phyloP scores from a whole-genome alignment of 352 stramenopile species.

The Achlya hypogyna region DNA sequence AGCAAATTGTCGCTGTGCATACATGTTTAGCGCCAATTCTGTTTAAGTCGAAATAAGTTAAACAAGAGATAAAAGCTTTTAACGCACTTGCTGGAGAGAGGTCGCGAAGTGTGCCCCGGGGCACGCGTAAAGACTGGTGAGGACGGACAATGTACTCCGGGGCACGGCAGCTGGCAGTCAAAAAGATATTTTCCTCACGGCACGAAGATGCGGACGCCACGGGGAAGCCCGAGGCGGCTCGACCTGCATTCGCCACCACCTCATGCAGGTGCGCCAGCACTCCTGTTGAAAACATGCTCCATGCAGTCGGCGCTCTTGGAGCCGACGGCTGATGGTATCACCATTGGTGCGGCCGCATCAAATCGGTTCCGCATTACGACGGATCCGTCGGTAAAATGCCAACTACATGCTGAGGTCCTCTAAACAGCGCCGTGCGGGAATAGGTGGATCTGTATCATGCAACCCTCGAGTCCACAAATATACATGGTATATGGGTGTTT shows the following conservation, averaged over 20 bases:
- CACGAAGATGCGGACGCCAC: not conserved
- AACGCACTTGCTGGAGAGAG: too few relatives aligned
- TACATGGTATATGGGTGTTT: slow-evolving; percentile 57
- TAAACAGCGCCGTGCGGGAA: too few relatives aligned
- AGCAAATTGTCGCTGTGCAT: too few relatives aligned
- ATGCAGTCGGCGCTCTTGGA: slow-evolving; percentile 11
- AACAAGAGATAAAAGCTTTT: too few relatives aligned
- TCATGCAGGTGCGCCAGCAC: not conserved
- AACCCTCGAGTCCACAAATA: slow-evolving; percentile 39
- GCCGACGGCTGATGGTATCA: not conserved
- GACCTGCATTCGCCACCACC: too few relatives aligned
- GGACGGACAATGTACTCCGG: not conserved
- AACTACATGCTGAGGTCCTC: not conserved
- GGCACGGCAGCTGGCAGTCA: not conserved
- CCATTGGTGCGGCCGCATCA: not conserved
- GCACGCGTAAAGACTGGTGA: not conserved
- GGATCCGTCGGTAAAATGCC: not conserved
- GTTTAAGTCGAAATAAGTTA: too few relatives aligned
- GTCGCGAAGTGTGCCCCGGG: not conserved
- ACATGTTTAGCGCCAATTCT: too few relatives aligned
- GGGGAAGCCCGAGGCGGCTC: not conserved
- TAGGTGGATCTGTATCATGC: slow-evolving; percentile 28
- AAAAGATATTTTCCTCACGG: not conserved
- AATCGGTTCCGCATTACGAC: slow-evolving; percentile 2
- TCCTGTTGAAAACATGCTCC: not conserved